Evolutionary conservation across 1,284 basidiomycete genomes (phyloP).

Genomic region (Caloboletus firmus): DNA sequence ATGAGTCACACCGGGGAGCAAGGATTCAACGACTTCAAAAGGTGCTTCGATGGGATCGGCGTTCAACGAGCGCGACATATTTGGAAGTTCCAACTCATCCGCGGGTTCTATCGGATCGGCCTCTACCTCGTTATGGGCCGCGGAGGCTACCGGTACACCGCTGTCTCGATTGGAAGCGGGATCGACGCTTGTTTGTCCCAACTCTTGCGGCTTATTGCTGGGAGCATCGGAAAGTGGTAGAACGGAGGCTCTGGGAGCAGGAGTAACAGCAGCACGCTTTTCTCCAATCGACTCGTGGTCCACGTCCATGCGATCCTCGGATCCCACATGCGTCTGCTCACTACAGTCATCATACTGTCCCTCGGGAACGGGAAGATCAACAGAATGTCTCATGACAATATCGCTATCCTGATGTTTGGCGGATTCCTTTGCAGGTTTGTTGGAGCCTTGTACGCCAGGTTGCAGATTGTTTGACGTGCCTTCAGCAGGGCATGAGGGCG

Average conservation of each 20-base stretch:
- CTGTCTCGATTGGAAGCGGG: neutral
- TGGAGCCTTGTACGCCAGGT: neutral
- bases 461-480: neutral
- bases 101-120: slow-evolving; percentile 37
- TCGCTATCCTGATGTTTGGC: neutral
- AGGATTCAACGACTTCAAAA: slow-evolving; percentile 6
- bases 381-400: slow-evolving; percentile 6
- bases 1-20: slow-evolving; percentile 2
- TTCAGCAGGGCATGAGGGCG: neutral
- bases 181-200: neutral
- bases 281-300: slow-evolving; percentile 11
- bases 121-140: slow-evolving; percentile 14
- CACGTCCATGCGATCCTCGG: slow-evolving; percentile 19
- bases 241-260: neutral
- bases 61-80: neutral
- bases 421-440: neutral
- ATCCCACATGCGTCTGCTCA: slow-evolving; percentile 25
- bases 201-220: neutral
- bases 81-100: slow-evolving; percentile 27
- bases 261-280: neutral
- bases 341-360: slow-evolving; percentile 8
- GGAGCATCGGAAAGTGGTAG: neutral
- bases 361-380: neutral
- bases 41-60: slow-evolving; percentile 33
- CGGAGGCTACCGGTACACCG: neutral